Evolutionary conservation across 2,329 filamentous ascomycete species (phyloP), one percentile per base, ranked within the genome.

Genomic region (Beauveria australis): DNA sequence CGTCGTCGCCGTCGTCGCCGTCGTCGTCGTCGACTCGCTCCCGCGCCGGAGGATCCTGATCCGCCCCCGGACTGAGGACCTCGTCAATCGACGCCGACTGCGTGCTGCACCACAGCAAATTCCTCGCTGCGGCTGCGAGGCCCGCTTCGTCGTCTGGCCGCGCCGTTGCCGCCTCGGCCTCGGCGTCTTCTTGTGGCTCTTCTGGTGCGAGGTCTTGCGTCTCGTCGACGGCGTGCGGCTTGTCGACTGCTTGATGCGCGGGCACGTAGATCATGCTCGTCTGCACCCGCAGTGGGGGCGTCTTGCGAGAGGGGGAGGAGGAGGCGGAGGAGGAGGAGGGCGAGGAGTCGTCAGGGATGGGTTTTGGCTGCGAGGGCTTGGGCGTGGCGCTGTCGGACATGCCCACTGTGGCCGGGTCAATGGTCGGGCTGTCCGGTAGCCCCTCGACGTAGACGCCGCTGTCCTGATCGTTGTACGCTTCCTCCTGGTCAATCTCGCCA

Each of bases 51-150:
- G 57, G 41, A 18, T 53, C 48, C 1, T 41, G 40, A 55, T 66
- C 48, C 16, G 68, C 66, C 59, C 66, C 59, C 14, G 68, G 67
- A 62, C 67, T 70, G 53, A 81, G 67, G 40, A 79, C 67, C 66
- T 77, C 74, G 62, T 79, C 78, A 62, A 82, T 81, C 46, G 78
- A 76, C 37, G 65, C 65, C 30, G 51, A 26, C 33, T 56, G 59
- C n/a, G 59, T 26, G 46, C 33, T 19, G 12, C 3, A 16, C 59
- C 73, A 74, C 5, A 70, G 59, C 52, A 7, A 77, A 79, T 30
- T 71, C 68, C 48, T 74, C 72, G 4, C 67, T 70, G 26, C 76
- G 72, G 8, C 72, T 68, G 5, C 74, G 70, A 77, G 72, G 7
- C 73, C 69, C 4, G 73, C 70, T 0, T 70, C 71, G 2, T 72